Evolutionary conservation across 2,329 filamentous ascomycete genomes (phyloP).

Genomic region (Calonectria pseudoreteaudii): DNA sequence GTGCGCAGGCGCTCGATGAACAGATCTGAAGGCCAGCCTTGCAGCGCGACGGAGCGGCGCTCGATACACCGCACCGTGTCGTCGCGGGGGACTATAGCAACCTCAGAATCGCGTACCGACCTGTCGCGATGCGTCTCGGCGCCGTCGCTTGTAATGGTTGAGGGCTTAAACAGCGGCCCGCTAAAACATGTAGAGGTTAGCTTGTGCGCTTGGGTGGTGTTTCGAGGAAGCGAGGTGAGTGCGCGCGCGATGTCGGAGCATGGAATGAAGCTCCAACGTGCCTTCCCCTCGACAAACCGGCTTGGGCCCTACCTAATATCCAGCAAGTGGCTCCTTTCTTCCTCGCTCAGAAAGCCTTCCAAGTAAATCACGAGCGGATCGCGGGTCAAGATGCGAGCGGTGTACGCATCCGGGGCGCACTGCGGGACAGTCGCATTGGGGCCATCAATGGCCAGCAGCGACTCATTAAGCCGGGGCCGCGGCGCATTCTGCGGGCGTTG

Average conservation of each 20-base stretch:
- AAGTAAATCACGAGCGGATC: slow-evolving; percentile 66
- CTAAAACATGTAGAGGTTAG: slow-evolving; percentile 42
- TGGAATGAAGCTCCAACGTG: background rate
- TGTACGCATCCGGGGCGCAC: slow-evolving; percentile 57
- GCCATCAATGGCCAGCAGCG: slow-evolving; percentile 61
- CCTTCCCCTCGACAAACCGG: background rate
- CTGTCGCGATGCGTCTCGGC: slow-evolving; percentile 54
- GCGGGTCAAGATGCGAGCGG: slow-evolving; percentile 60
- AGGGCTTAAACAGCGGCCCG: slow-evolving; percentile 61
- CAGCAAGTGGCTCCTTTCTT: slow-evolving; percentile 60
- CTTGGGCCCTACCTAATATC: slow-evolving; percentile 59
- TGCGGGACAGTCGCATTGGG: slow-evolving; percentile 49
- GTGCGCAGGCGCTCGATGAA: slow-evolving; percentile 66
- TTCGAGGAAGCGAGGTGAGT: background rate
- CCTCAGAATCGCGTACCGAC: slow-evolving; percentile 62
- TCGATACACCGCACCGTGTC: slow-evolving; percentile 59
- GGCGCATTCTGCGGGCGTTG: slow-evolving; percentile 42
- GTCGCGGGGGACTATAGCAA: slow-evolving; percentile 63
- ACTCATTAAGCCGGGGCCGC: slow-evolving; percentile 62
- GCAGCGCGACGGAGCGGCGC: slow-evolving; percentile 58
- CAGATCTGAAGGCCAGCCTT: slow-evolving; percentile 65
- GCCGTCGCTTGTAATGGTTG: slow-evolving; percentile 63
- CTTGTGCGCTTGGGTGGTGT: background rate
- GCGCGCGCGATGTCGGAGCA: background rate
- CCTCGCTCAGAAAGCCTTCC: slow-evolving; percentile 60